A percentile compares a stretch with the other conserved stretches of the same genome.
phyloP scores from a whole-genome alignment of 2,329 filamentous ascomycete species.

The Curvularia sp. region DNA sequence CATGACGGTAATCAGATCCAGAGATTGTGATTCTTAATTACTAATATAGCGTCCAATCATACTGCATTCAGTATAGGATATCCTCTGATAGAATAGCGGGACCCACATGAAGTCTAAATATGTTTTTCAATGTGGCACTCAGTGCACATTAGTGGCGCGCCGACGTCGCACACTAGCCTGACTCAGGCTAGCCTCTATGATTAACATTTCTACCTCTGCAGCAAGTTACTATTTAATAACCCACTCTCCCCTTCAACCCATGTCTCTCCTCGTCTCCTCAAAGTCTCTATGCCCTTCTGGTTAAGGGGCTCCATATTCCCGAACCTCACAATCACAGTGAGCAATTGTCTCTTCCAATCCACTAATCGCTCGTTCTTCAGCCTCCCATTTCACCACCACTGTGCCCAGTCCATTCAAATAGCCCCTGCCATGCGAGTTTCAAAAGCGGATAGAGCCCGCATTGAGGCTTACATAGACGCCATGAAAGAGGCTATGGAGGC shows the following conservation, averaged over 20 bases:
- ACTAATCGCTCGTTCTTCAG: slow-evolving; percentile 6
- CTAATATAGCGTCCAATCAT: too few relatives aligned
- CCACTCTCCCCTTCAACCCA: background rate
- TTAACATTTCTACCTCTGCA: too few relatives aligned
- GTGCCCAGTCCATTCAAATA: slow-evolving; percentile 1
- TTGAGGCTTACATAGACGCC: background rate
- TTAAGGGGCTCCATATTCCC: background rate
- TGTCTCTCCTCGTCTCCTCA: background rate
- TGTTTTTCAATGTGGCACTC: too few relatives aligned
- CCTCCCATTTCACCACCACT: slow-evolving; percentile 2
- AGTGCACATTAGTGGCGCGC: too few relatives aligned
- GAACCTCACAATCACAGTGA: background rate
- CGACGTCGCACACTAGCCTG: too few relatives aligned
- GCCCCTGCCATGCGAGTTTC: slow-evolving; percentile 8
- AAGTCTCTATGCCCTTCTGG: background rate
- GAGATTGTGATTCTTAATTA: too few relatives aligned
- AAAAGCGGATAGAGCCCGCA: slow-evolving; percentile 2
- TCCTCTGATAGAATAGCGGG: too few relatives aligned
- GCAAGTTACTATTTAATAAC: background rate
- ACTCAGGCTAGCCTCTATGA: too few relatives aligned
- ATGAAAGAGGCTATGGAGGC: background rate
- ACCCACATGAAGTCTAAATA: too few relatives aligned
- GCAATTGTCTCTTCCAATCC: slow-evolving; percentile 1
- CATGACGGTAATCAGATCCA: too few relatives aligned
- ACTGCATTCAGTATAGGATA: too few relatives aligned